Evolutionary conservation across 2,329 filamentous ascomycete genomes (phyloP).

Genomic region (Rutstroemia sp.): DNA sequence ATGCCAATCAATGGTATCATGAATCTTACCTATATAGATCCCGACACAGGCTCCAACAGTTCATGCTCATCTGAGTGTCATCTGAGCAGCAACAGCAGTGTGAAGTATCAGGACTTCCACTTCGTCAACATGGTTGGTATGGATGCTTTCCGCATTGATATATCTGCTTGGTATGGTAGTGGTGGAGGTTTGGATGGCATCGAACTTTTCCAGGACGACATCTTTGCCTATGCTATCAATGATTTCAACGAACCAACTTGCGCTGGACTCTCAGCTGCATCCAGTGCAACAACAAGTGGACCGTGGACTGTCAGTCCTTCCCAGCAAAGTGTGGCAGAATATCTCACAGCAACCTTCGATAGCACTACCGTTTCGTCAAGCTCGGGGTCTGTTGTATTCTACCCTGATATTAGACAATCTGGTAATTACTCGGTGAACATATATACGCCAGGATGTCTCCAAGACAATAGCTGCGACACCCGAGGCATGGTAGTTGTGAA

Average conservation of each 20-base stretch:
- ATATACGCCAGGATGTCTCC: constrained; percentile 84
- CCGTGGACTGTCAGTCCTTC: constrained; percentile 67
- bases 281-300: constrained; percentile 62
- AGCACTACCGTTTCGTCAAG: constrained; percentile 35
- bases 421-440: constrained; percentile 88
- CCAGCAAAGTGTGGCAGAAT: constrained; percentile 63
- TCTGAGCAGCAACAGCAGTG: constrained; percentile 60
- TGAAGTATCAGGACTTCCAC: constrained; percentile 77
- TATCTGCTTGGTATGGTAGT: constrained; percentile 78
- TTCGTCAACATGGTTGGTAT: constrained; percentile 87
- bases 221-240: constrained; percentile 77
- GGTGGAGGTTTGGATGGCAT: constrained; percentile 83
- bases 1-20: constrained; percentile 86
- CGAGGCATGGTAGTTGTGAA: constrained; percentile 81
- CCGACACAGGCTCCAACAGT: constrained; percentile 54
- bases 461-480: constrained; percentile 67
- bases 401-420: constrained; percentile 76
- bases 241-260: constrained; percentile 86
- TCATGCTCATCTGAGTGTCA: constrained; percentile 80
- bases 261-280: constrained; percentile 54
- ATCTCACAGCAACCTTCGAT: constrained; percentile 62
- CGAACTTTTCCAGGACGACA: constrained; percentile 78
- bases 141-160: constrained; percentile 77
- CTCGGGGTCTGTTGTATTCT: constrained; percentile 65
- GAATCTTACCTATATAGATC: constrained; percentile 88